Base-by-base conservation (phyloP, 768 basidiomycete genomes). In the Leccinum longicurvipes region DNA sequence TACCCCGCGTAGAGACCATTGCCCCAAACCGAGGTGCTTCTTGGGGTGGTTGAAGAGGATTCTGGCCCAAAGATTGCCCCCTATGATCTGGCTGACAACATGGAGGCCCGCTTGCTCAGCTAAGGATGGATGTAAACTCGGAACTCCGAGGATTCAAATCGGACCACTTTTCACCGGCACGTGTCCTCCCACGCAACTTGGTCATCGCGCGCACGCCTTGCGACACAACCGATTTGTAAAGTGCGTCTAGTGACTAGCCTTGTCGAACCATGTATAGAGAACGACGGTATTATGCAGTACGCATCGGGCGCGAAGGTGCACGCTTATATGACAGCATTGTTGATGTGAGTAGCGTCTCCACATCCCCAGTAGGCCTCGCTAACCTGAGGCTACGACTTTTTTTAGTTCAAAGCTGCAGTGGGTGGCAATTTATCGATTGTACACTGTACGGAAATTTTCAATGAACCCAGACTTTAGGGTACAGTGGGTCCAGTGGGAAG, bases 271-370 rank as follows among this genome's bases (percentile, higher is more conserved):
- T 68, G 63, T 47, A 11, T 24, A 47, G 48, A 41, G 42, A 28
- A 51, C 65, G 61, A 54, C 65, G 63, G 21, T 75, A 70, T 53
- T 74, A 74, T 54, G 73, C 74, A 6, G 73, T 74, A 25, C 71
- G 66, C 36, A 64, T 68, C 50, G 73, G 73, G 27, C 65, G 74
- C 10, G 60, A 66, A 23, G 73, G 73, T 47, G 58, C 73, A 3
- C 64, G 63, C 12, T 59, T 74, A 41, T 75, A 75, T 39, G 62
- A 70, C 28, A 65, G 45, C 29, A 66, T 63, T 50, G 9, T 46
- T 9, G 63, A 69, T 53, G 73, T 74, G 54, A 51, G 73, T 47
- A 41, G 44, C 23, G 47, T 42, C 7, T 27, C 17, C 47, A 4
- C 29, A 17, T 41, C 41, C n/a, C 11, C 3, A 7, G 17, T 32